Evolutionary conservation across 441 rosid genomes (phyloP).

Genomic region (Metrosideros polymorpha): DNA sequence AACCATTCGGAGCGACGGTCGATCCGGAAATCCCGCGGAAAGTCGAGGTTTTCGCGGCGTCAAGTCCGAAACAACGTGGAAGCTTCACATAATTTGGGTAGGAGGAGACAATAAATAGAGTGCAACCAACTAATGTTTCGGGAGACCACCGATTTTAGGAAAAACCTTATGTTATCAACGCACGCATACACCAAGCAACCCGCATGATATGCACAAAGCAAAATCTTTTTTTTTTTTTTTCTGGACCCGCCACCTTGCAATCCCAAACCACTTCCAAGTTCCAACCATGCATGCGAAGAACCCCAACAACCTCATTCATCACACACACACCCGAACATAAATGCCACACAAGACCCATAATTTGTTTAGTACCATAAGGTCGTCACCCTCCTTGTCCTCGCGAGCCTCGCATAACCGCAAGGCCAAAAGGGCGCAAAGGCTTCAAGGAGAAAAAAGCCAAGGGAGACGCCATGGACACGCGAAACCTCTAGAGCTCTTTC

Average conservation of each 20-base stretch:
- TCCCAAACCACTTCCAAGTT: neutral
- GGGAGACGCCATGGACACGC: neutral
- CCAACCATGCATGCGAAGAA: neutral
- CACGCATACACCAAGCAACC: neutral
- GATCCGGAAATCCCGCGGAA: neutral
- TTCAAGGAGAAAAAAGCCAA: neutral
- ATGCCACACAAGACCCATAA: neutral
- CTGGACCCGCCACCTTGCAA: neutral
- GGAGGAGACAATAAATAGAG: neutral
- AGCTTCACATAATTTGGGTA: neutral
- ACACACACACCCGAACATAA: neutral
- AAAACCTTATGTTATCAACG: neutral
- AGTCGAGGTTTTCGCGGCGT: neutral
- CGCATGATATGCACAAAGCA: too few relatives aligned
- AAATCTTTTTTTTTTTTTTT: too few relatives aligned
- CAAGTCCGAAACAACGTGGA: neutral
- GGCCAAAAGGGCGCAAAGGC: neutral
- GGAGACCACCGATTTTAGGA: neutral
- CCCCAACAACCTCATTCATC: neutral
- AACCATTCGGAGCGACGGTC: neutral
- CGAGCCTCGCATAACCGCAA: neutral
- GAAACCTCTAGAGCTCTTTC: neutral
- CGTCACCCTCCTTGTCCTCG: neutral
- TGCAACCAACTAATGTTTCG: neutral
- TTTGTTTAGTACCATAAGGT: neutral